Conservation (phyloP, 768 basidiomycete species). For the Lentinula detonsa region DNA sequence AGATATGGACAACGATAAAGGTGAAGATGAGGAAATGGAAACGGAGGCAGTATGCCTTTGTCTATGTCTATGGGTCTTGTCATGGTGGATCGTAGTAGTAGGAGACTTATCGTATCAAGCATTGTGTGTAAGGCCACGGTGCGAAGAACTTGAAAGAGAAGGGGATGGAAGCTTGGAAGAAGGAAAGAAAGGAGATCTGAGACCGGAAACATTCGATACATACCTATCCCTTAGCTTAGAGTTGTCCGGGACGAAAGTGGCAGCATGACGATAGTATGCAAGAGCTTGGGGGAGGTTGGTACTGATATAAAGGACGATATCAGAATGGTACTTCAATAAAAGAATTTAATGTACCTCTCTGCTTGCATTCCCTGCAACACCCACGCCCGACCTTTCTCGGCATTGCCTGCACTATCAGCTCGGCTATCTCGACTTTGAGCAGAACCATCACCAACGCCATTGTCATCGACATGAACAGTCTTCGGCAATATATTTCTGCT, state of each 20-base stretch:
- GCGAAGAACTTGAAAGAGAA: too few relatives aligned
- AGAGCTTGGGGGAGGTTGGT: slow-evolving; percentile 72
- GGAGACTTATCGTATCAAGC: too few relatives aligned
- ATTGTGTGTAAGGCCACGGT: too few relatives aligned
- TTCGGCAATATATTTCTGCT: neutral
- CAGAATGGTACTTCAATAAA: slow-evolving; percentile 62
- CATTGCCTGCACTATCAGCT: neutral
- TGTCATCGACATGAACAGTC: neutral
- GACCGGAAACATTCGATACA: slow-evolving; percentile 36
- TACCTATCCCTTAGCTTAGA: slow-evolving; percentile 77
- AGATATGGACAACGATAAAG: neutral
- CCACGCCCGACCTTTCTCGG: neutral
- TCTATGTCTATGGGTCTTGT: too few relatives aligned
- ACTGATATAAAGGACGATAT: slow-evolving; percentile 59
- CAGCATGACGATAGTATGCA: slow-evolving; percentile 77
- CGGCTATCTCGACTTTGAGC: neutral
- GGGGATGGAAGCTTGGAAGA: too few relatives aligned
- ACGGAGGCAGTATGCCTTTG: too few relatives aligned
- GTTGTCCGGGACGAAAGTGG: slow-evolving; percentile 81
- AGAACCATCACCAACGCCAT: neutral
- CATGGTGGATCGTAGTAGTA: too few relatives aligned
- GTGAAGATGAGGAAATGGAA: slow-evolving; percentile 5
- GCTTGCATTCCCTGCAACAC: neutral
- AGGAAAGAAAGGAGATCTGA: slow-evolving; percentile 8
- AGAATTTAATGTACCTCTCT: neutral